phyloP scores from a whole-genome alignment of 805 yeast species.

The Soucietia sequanensis region DNA sequence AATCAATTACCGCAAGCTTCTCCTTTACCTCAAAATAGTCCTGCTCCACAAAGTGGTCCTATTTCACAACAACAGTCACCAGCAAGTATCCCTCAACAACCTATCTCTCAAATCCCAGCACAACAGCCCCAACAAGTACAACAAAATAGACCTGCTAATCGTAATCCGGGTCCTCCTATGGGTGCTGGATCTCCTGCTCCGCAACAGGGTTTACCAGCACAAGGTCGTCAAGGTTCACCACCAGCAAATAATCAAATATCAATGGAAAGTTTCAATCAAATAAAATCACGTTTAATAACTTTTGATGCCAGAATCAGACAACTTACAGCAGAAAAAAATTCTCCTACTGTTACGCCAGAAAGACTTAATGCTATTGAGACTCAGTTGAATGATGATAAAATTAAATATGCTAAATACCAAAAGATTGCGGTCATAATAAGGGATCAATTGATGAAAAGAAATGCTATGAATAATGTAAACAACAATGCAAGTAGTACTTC shows the following conservation, averaged over 20 bases:
- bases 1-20: conserved; percentile 3
- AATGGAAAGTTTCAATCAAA: conserved; percentile 40
- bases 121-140: background rate
- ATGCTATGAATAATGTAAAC: conserved; percentile 13
- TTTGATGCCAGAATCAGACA: conserved; percentile 49
- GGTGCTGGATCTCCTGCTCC: conserved; percentile 1
- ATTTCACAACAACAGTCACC: conserved; percentile 3
- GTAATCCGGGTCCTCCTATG: background rate
- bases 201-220: conserved; percentile 9
- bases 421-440: conserved; percentile 49
- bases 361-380: conserved; percentile 43
- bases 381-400: conserved; percentile 48
- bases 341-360: conserved; percentile 44
- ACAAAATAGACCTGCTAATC: background rate
- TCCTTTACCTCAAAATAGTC: conserved; percentile 4
- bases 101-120: conserved; percentile 1
- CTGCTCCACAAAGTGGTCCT: background rate
- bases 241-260: conserved; percentile 16
- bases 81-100: background rate
- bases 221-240: conserved; percentile 7
- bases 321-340: conserved; percentile 48
- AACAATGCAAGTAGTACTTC: too few species aligned
- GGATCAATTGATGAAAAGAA: conserved; percentile 38
- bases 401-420: conserved; percentile 49
- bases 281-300: conserved; percentile 47